Base-by-base conservation (phyloP, 2,329 filamentous ascomycete genomes). In the Mollisiaceae sp. region DNA sequence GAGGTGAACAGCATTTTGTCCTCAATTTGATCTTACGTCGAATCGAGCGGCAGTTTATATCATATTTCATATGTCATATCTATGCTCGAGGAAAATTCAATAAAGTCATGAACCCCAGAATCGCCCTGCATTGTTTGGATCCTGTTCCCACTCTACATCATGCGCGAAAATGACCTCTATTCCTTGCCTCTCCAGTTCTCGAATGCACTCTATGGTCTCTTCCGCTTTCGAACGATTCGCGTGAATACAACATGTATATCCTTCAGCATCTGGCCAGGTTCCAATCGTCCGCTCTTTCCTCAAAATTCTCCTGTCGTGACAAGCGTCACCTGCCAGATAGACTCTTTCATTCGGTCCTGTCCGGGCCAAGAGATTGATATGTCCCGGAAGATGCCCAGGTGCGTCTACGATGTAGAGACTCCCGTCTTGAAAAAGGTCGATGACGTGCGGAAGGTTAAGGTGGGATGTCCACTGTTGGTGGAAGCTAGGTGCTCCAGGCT, bases 241-340 rank as follows among this genome's bases (percentile, higher is more conserved):
- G 75, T 86, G 84, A 61, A 86, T 83, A 67, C 83, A 85, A 55
- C 82, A 74, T 60, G 74, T 59, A 6, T 78, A 76, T 0, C 82
- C 82, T 20, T 75, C 76, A 3, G 77, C 77, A 66, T 83, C 80
- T 52, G 79, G 75, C 75, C 82, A 86, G 57, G 65, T 67, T 8
- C 65, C 85, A 62, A 87, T 83, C 0, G 77, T 80, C 67, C 79
- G 83, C 72, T 86, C 83, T 0, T 82, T 82, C 0, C 75, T 79
- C 71, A 87, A 71, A 1, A 86, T 78, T 38, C 84, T 72, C 0
- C 75, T 75, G 69, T 86, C 83, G 69, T 87, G 85, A 64, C 81
- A 86, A 35, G 81, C 81, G 70, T 87, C 84, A 0, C 83, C 84
- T 9, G 79, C 82, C 0, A 87, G 78, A 69, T 82, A 82, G 0